A percentile compares a stretch with the other conserved stretches of the same genome.
Evolutionary conservation across 1,284 basidiomycete species (phyloP).

Genomic region (Inonotus hispidus): DNA sequence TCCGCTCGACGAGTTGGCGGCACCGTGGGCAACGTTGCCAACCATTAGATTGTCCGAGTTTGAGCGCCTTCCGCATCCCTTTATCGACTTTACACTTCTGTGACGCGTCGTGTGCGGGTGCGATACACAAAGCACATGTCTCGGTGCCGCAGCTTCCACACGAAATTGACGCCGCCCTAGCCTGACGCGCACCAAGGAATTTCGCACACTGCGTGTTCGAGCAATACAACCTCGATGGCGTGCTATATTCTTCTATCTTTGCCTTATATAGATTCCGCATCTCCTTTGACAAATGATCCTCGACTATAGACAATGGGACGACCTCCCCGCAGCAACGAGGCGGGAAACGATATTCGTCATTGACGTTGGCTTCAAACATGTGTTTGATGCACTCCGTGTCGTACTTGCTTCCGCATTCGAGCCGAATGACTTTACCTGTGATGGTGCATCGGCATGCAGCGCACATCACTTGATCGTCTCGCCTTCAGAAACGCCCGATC

Average conservation of each 20-base stretch:
- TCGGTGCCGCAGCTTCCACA: constrained; percentile 23
- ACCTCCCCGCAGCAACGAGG: constrained; percentile 38
- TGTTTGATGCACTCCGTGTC: constrained; percentile 34
- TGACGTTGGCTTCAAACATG: constrained; percentile 34
- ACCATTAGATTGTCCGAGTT: constrained; percentile 36
- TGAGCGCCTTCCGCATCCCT: constrained; percentile 29
- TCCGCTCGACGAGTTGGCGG: constrained; percentile 38
- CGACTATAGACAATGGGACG: constrained; percentile 30
- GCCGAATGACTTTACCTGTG: constrained; percentile 26
- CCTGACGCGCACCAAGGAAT: constrained; percentile 43
- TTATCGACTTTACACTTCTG: constrained; percentile 24
- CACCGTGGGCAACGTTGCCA: constrained; percentile 49
- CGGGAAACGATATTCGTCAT: constrained; percentile 40
- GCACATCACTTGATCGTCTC: constrained; percentile 27
- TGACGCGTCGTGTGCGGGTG: constrained; percentile 29
- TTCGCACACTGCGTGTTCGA: constrained; percentile 40
- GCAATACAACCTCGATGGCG: constrained; percentile 40
- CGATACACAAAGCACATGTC: constrained; percentile 14
- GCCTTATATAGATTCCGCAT: constrained; percentile 26
- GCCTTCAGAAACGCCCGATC: neutral
- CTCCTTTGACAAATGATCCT: constrained; percentile 24
- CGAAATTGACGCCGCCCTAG: constrained; percentile 40
- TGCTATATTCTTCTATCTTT: constrained; percentile 33
- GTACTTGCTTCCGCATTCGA: constrained; percentile 38
- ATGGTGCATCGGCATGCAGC: constrained; percentile 35